phyloP scores from a whole-genome alignment of 2,329 filamentous ascomycete genomes.

The Thielaviopsis populi region DNA sequence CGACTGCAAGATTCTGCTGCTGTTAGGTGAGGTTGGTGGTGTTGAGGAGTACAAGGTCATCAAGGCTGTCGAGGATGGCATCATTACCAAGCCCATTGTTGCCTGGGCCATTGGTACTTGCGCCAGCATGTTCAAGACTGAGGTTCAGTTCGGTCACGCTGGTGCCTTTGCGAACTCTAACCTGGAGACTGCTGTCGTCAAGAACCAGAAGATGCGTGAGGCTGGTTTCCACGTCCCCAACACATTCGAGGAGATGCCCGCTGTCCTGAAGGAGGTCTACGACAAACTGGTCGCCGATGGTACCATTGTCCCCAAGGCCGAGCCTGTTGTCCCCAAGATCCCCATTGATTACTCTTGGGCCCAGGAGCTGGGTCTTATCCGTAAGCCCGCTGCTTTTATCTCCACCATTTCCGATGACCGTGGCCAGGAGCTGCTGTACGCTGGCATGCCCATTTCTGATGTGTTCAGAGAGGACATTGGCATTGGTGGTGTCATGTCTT shows the following conservation, averaged over 20 bases:
- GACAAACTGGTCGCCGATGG: slow-evolving; percentile 73
- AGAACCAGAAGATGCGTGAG: slow-evolving; percentile 95
- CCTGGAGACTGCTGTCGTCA: slow-evolving; percentile 88
- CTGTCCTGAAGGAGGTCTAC: slow-evolving; percentile 65
- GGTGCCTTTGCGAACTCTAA: slow-evolving; percentile 98
- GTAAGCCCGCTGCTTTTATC: slow-evolving; percentile 99
- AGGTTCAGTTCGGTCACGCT: slow-evolving; percentile 98
- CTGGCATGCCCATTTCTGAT: slow-evolving; percentile 99
- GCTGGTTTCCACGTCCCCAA: slow-evolving; percentile 89
- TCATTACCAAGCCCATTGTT: slow-evolving; percentile 96
- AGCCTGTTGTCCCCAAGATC: slow-evolving; percentile 95
- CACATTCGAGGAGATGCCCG: slow-evolving; percentile 91
- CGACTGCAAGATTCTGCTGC: slow-evolving; percentile 89
- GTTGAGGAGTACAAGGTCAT: slow-evolving; percentile 99
- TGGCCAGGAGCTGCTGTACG: slow-evolving; percentile 97
- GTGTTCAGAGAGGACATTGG: slow-evolving; percentile 98
- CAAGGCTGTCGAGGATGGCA: slow-evolving; percentile 85
- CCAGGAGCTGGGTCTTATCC: slow-evolving; percentile 96
- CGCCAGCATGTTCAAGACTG: slow-evolving; percentile 99
- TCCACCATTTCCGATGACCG: slow-evolving; percentile 99
- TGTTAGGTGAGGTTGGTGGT: slow-evolving; percentile 97
- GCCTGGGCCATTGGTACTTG: slow-evolving; percentile 99
- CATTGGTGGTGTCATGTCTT: slow-evolving; percentile 98
- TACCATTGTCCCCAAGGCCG: slow-evolving; percentile 68
- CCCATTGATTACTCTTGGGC: slow-evolving; percentile 99